Evolutionary conservation across 2,329 filamentous ascomycete genomes (phyloP).

Genomic region (Sporothrix globosa): DNA sequence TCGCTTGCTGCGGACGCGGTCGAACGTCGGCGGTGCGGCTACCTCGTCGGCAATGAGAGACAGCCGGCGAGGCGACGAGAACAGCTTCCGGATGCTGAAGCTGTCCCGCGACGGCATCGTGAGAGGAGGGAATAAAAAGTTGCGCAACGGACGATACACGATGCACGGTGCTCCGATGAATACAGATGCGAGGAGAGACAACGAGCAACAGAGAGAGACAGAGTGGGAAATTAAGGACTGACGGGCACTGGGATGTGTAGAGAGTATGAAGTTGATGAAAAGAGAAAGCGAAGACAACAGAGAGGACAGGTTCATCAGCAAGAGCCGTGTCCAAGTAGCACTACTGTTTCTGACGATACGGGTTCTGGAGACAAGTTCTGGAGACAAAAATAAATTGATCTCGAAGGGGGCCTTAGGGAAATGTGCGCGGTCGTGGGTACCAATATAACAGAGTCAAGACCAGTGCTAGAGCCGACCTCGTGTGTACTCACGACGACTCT

Average conservation of each 20-base stretch:
- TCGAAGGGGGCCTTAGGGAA: background rate
- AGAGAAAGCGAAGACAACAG: background rate
- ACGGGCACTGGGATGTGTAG: constrained; percentile 2
- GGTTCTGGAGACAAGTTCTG: background rate
- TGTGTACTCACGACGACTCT: background rate
- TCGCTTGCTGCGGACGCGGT: background rate
- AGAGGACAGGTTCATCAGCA: background rate
- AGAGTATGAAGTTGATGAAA: background rate
- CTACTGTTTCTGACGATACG: constrained; percentile 32
- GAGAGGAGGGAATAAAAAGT: constrained; percentile 20
- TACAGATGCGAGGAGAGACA: background rate
- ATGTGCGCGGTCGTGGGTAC: background rate
- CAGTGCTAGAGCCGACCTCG: background rate
- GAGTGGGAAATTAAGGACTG: constrained; percentile 11
- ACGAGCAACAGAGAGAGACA: constrained; percentile 16
- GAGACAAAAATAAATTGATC: background rate
- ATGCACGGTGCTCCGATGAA: background rate
- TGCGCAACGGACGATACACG: too few species aligned
- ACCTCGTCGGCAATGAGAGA: constrained; percentile 20
- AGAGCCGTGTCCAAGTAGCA: constrained; percentile 23
- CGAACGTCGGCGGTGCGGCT: background rate
- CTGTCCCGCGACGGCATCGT: constrained; percentile 49
- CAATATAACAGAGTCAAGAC: constrained; percentile 5
- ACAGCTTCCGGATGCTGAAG: constrained; percentile 51
- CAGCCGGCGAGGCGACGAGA: constrained; percentile 42